phyloP scores from a whole-genome alignment of 441 rosid species.

The Omphalea diandra region DNA sequence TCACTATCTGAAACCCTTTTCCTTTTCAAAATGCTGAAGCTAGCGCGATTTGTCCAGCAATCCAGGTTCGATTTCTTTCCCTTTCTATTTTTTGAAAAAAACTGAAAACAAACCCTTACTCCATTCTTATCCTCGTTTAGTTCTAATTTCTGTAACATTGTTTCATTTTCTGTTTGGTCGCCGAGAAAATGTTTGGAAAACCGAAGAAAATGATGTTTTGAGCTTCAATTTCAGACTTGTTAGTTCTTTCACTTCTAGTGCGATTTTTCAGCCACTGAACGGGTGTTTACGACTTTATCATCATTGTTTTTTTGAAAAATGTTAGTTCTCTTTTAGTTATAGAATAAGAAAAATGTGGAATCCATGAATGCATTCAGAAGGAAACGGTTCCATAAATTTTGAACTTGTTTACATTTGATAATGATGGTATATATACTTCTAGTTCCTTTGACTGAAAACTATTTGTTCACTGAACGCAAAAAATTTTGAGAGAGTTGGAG shows the following conservation, averaged over 20 bases:
- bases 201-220: neutral
- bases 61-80: slow-evolving; percentile 30
- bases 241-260: no score
- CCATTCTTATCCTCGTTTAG: neutral
- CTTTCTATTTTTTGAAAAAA: no score
- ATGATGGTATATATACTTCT: neutral
- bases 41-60: slow-evolving; percentile 36
- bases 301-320: no score
- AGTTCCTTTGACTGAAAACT: neutral
- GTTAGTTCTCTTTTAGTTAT: no score
- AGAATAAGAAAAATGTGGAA: no score
- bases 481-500: neutral
- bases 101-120: no score
- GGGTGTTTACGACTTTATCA: no score
- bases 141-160: neutral
- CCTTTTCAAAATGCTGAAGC: slow-evolving; percentile 40
- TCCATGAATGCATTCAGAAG: neutral
- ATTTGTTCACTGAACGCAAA: neutral
- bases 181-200: neutral
- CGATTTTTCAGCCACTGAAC: no score
- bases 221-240: no score
- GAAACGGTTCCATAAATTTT: neutral
- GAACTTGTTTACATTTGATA: neutral
- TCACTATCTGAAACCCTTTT: neutral
- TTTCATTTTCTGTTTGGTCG: neutral